Percentiles rank a stretch among this genome's conserved stretches.
Conservation (phyloP, 441 rosid species). For the Adansonia grandidieri region DNA sequence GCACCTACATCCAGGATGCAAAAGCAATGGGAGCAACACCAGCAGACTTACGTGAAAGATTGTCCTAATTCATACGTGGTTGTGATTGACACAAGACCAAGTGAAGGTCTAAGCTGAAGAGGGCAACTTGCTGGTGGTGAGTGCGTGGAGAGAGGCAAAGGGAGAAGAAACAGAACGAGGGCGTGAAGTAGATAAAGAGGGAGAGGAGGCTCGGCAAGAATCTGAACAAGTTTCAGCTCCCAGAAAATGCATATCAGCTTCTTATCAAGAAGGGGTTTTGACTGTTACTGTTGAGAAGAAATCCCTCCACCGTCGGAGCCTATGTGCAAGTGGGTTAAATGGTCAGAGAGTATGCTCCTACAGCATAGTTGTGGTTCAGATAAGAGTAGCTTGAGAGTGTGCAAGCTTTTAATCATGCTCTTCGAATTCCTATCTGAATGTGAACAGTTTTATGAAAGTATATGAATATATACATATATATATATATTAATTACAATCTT, state of each 20-base stretch:
- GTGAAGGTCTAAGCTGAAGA: constrained; percentile 52
- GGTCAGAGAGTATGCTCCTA: not conserved
- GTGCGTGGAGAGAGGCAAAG: constrained; percentile 36
- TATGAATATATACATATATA: not conserved
- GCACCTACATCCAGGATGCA: constrained; percentile 10
- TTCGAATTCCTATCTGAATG: not conserved
- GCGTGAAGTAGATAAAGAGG: constrained; percentile 68
- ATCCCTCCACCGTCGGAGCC: constrained; percentile 67
- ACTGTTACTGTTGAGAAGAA: constrained; percentile 68
- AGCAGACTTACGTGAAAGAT: constrained; percentile 8
- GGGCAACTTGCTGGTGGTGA: constrained; percentile 41
- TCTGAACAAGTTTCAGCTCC: constrained; percentile 78
- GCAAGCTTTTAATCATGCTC: not conserved
- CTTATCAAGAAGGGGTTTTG: constrained; percentile 70
- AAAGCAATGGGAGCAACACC: constrained; percentile 13
- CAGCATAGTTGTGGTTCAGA: not conserved
- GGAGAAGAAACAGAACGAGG: constrained; percentile 38
- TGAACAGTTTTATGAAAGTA: not conserved
- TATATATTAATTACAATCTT: not conserved
- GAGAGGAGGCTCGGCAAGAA: constrained; percentile 79
- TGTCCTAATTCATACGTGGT: constrained; percentile 36
- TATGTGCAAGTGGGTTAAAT: constrained; percentile 62
- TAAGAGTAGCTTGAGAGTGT: not conserved
- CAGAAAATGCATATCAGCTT: constrained; percentile 81
- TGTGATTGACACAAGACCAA: constrained; percentile 55